Conservation (phyloP, 345 rosid species). For the Citrus cavaleriei region DNA sequence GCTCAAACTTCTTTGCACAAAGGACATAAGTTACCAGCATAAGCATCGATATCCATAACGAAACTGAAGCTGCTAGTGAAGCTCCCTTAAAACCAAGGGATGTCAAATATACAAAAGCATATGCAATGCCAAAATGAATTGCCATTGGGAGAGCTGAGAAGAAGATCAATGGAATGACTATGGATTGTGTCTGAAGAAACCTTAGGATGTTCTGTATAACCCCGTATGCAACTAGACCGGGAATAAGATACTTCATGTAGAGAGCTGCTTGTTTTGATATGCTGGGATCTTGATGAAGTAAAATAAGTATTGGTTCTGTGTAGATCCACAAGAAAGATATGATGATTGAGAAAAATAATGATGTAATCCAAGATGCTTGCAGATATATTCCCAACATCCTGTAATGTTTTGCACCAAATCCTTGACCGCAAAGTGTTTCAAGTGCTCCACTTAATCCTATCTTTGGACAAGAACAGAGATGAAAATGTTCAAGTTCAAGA, state of each 20-base stretch:
- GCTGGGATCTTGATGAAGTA: not conserved
- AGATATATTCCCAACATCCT: not conserved
- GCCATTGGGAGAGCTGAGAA: not conserved
- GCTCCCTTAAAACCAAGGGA: not conserved
- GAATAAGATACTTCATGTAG: not conserved
- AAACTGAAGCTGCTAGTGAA: not conserved
- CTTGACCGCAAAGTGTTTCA: not conserved
- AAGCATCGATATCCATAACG: conserved; percentile 16
- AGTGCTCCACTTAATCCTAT: not conserved
- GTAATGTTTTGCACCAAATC: not conserved
- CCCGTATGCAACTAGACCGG: not conserved
- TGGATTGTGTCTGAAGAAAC: not conserved
- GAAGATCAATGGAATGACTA: not conserved
- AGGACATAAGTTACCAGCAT: not conserved
- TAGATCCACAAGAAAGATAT: not conserved
- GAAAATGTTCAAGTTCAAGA: not conserved
- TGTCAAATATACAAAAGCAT: not conserved
- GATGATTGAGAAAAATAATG: not conserved
- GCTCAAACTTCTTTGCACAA: not conserved
- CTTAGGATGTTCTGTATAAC: not conserved
- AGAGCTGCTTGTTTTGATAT: not conserved
- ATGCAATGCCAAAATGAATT: not conserved
- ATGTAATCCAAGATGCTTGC: not conserved
- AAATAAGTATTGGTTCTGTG: not conserved
- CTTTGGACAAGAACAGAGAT: not conserved